Conservation (phyloP, 805 yeast genomes). For the Brettanomyces naardenensis region DNA sequence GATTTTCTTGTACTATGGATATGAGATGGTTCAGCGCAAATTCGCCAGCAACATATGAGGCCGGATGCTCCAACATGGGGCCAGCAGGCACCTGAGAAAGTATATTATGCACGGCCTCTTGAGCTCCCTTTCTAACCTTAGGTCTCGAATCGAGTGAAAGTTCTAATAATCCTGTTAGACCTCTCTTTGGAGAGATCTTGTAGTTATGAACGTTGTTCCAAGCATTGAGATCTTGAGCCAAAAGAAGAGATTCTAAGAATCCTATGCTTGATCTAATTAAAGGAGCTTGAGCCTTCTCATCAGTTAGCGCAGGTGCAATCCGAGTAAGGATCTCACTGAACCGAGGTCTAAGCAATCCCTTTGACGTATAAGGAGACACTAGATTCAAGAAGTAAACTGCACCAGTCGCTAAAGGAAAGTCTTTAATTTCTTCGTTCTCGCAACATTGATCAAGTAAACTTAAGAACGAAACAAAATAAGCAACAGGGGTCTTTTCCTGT, state of each 20-base stretch:
- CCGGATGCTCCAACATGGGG: conserved; percentile 73
- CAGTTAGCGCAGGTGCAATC: conserved; percentile 73
- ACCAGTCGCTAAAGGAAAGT: conserved; percentile 59
- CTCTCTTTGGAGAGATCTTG: conserved; percentile 70
- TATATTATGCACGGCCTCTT: conserved; percentile 70
- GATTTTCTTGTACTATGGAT: conserved; percentile 30
- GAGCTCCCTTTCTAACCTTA: conserved; percentile 91
- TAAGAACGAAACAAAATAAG: conserved; percentile 80
- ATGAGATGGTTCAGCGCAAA: conserved; percentile 51
- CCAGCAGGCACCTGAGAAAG: conserved; percentile 65
- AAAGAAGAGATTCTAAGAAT: conserved; percentile 66
- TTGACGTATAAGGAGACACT: conserved; percentile 67
- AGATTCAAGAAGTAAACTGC: conserved; percentile 78
- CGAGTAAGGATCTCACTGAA: conserved; percentile 72
- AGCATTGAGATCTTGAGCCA: conserved; percentile 71
- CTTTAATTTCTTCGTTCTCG: conserved; percentile 42
- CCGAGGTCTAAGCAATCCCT: conserved; percentile 58
- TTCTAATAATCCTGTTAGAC: conserved; percentile 68
- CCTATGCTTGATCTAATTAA: conserved; percentile 79
- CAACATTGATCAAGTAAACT: conserved; percentile 73
- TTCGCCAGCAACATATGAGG: conserved; percentile 61
- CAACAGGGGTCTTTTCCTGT: conserved; percentile 56
- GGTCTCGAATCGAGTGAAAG: conserved; percentile 85
- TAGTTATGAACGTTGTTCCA: conserved; percentile 56
- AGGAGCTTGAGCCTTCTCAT: conserved; percentile 67